A percentile compares a stretch with the other conserved stretches of the same genome.
phyloP scores from a whole-genome alignment of 73 alveolate genomes.

The Uronychia setigera region DNA sequence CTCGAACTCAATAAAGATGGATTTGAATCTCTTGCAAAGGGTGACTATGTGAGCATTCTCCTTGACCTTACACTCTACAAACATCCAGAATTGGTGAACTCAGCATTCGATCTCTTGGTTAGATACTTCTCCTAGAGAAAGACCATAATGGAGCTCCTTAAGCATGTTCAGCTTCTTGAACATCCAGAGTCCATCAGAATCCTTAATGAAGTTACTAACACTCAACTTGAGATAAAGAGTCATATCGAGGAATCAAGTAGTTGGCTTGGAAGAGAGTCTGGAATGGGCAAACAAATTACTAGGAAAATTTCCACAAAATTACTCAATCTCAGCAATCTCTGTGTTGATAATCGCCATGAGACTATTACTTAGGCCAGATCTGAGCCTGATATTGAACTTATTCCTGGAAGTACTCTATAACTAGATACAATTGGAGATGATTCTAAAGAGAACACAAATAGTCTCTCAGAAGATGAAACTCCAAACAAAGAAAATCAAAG shows the following conservation, averaged over 20 bases:
- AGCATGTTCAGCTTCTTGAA: conserved; percentile 49
- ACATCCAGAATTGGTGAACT: conserved; percentile 34
- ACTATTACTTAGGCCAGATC: background rate
- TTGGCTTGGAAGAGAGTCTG: conserved; percentile 1
- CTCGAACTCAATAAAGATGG: conserved; percentile 3
- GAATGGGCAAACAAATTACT: background rate
- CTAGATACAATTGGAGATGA: background rate
- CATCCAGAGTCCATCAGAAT: conserved; percentile 40
- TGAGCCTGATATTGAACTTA: conserved; percentile 18
- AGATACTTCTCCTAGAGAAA: conserved; percentile 39
- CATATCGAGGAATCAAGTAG: conserved; percentile 2
- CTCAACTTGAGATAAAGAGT: background rate
- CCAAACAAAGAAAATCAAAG: conserved; percentile 59
- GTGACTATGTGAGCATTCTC: conserved; percentile 43
- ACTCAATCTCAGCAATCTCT: background rate
- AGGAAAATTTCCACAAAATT: background rate
- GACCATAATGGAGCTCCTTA: conserved; percentile 24
- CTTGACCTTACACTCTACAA: conserved; percentile 49
- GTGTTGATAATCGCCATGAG: background rate
- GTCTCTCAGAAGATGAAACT: background rate
- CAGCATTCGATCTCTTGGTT: conserved; percentile 53
- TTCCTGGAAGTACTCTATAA: background rate
- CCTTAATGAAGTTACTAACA: conserved; percentile 25
- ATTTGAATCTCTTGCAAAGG: conserved; percentile 7
- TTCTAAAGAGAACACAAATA: background rate